A percentile compares a stretch with the other conserved stretches of the same genome.
Evolutionary conservation across 345 rosid species (phyloP).

Genomic region (Mercurialis annua): DNA sequence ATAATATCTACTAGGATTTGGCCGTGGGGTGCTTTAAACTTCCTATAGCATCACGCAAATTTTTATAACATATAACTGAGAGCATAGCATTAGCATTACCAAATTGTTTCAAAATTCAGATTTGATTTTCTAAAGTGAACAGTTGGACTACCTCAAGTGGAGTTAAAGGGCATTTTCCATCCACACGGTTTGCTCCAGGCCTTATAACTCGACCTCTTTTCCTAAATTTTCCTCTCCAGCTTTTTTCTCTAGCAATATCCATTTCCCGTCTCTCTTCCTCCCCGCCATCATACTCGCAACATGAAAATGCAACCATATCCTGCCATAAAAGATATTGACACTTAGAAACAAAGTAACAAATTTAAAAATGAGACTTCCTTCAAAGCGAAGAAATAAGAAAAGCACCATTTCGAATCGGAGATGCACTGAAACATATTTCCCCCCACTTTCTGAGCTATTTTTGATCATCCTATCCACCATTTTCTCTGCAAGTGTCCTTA

Average conservation of each 20-base stretch:
- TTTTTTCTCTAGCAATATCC: slow-evolving; percentile 88
- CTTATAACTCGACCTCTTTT: slow-evolving; percentile 79
- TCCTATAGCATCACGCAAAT: not conserved
- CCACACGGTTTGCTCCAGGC: slow-evolving; percentile 88
- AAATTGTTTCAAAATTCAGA: not conserved
- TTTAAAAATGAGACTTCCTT: not conserved
- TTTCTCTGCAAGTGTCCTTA: slow-evolving; percentile 77
- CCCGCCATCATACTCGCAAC: slow-evolving; percentile 96
- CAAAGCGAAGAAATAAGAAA: slow-evolving; percentile 12
- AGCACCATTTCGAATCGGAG: slow-evolving; percentile 89
- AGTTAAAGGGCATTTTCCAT: slow-evolving; percentile 94
- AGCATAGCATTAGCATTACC: not conserved
- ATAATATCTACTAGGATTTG: not conserved
- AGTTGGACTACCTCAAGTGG: slow-evolving; percentile 69
- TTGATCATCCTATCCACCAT: slow-evolving; percentile 88
- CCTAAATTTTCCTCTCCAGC: slow-evolving; percentile 98
- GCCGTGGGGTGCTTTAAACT: too few relatives aligned
- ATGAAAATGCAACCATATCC: slow-evolving; percentile 99
- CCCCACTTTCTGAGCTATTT: slow-evolving; percentile 59
- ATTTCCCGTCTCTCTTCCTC: slow-evolving; percentile 83
- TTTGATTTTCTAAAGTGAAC: not conserved
- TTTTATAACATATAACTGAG: not conserved
- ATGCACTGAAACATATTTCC: slow-evolving; percentile 93
- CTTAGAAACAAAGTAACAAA: slow-evolving; percentile 11
- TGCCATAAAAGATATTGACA: slow-evolving; percentile 21